phyloP scores from a whole-genome alignment of 2,329 filamentous ascomycete species.

The Alternaria arborescens region DNA sequence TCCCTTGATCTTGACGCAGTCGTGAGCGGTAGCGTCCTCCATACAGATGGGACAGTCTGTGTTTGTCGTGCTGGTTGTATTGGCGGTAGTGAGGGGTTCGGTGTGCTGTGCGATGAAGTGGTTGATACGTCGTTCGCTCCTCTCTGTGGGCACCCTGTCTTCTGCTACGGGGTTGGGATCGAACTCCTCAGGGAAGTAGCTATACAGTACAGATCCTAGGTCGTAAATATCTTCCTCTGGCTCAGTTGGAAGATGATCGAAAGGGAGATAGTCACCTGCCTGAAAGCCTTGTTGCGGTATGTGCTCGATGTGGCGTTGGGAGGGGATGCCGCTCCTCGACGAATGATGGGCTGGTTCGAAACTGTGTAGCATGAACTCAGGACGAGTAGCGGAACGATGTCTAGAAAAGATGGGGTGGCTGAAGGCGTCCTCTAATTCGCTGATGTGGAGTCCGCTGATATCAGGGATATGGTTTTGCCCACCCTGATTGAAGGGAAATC shows the following conservation, averaged over 20 bases:
- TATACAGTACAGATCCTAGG: neutral
- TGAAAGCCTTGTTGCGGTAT: neutral
- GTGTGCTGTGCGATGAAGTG: neutral
- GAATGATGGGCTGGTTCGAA: neutral
- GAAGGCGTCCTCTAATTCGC: neutral
- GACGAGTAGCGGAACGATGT: neutral
- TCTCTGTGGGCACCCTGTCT: neutral
- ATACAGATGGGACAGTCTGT: conserved; percentile 5
- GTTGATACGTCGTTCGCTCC: neutral
- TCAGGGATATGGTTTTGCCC: neutral
- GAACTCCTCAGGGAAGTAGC: neutral
- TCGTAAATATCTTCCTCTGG: neutral
- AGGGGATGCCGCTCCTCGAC: neutral
- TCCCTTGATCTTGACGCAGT: neutral
- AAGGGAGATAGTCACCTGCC: neutral
- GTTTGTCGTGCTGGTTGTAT: neutral
- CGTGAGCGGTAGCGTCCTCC: neutral
- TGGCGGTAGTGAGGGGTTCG: neutral
- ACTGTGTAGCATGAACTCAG: neutral
- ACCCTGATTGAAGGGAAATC: neutral
- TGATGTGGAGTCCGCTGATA: neutral
- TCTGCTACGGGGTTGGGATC: neutral
- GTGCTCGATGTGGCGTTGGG: neutral
- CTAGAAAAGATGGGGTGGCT: neutral
- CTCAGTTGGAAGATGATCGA: neutral